Conservation (phyloP, 2,329 filamentous ascomycete species). For the Aspergillus luchuensis region DNA sequence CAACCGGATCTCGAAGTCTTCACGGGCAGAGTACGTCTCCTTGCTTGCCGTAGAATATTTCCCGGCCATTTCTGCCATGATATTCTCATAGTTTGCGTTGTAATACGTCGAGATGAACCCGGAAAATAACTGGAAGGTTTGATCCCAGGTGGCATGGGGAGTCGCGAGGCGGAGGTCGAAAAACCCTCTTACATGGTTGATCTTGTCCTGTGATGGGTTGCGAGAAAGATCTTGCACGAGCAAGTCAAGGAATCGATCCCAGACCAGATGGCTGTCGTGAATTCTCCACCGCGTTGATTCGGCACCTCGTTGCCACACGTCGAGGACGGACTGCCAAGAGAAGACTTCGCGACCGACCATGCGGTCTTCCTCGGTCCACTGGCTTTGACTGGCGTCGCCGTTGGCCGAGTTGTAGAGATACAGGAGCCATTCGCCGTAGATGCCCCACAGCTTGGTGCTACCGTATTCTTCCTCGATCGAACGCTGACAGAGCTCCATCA, state of each 20-base stretch:
- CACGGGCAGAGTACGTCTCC: conserved; percentile 55
- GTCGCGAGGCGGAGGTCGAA: conserved; percentile 59
- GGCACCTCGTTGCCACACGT: conserved; percentile 58
- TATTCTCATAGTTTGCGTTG: conserved; percentile 57
- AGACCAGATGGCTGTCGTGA: conserved; percentile 62
- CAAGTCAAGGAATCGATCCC: conserved; percentile 62
- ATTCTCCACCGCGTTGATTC: conserved; percentile 62
- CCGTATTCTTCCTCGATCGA: conserved; percentile 63
- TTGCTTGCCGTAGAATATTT: conserved; percentile 47
- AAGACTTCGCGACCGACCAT: conserved; percentile 62
- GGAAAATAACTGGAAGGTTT: conserved; percentile 63
- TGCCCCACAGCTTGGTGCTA: conserved; percentile 63
- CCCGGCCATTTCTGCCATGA: conserved; percentile 58
- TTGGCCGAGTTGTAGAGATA: conserved; percentile 57
- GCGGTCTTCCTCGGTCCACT: conserved; percentile 59
- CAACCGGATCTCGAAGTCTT: conserved; percentile 57
- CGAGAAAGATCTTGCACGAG: conserved; percentile 55
- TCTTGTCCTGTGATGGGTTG: conserved; percentile 50
- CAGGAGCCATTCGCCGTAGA: conserved; percentile 63
- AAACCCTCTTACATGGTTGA: conserved; percentile 51
- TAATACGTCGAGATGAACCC: conserved; percentile 60
- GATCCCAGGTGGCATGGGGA: conserved; percentile 62
- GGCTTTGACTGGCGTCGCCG: conserved; percentile 41
- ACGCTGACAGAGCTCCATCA: conserved; percentile 62
- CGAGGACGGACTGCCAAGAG: conserved; percentile 56